These are phyloP conservation scores for Hymenoscyphus repandus DNA, from an alignment of 2,329 filamentous ascomycete species.

Conservation along the genomic window DNA sequence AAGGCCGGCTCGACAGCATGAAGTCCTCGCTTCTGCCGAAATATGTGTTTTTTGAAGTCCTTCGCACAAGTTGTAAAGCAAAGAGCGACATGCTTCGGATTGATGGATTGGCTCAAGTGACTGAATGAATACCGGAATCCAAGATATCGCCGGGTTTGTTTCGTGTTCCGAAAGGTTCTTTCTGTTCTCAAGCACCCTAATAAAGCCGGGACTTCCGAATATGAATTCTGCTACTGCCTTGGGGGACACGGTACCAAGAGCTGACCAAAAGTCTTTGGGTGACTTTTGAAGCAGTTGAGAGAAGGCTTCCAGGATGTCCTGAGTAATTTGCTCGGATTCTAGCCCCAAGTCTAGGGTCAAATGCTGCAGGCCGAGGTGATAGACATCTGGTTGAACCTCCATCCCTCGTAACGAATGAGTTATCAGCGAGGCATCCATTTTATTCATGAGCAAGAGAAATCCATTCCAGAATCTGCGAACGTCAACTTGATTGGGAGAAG, in stretches of 20 bases:
- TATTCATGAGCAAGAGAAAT: conserved; percentile 66
- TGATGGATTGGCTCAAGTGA: conserved; percentile 73
- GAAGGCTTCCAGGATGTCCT: conserved; percentile 66
- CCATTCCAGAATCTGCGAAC: conserved; percentile 77
- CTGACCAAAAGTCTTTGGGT: conserved; percentile 79
- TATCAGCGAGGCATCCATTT: conserved; percentile 68
- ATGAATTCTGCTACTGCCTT: conserved; percentile 79
- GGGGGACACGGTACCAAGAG: conserved; percentile 75
- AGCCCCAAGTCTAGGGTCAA: conserved; percentile 45
- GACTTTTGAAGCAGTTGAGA: conserved; percentile 68
- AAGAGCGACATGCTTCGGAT: conserved; percentile 72
- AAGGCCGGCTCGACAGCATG: conserved; percentile 61
- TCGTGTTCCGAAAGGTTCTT: conserved; percentile 46
- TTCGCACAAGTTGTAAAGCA: conserved; percentile 70
- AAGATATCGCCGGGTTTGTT: conserved; percentile 61
- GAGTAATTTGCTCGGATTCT: conserved; percentile 53
- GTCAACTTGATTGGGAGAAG: conserved; percentile 42
- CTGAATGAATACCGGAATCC: conserved; percentile 71
- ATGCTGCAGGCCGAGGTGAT: conserved; percentile 53
- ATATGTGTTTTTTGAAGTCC: conserved; percentile 52
- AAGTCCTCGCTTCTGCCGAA: conserved; percentile 51
- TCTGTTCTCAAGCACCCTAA: conserved; percentile 56
- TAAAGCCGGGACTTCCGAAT: conserved; percentile 65
- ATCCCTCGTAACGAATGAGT: conserved; percentile 73
- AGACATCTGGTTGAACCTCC: conserved; percentile 72